Conservation (phyloP, 257 asterid species). For the Gentiana macrophylla region DNA sequence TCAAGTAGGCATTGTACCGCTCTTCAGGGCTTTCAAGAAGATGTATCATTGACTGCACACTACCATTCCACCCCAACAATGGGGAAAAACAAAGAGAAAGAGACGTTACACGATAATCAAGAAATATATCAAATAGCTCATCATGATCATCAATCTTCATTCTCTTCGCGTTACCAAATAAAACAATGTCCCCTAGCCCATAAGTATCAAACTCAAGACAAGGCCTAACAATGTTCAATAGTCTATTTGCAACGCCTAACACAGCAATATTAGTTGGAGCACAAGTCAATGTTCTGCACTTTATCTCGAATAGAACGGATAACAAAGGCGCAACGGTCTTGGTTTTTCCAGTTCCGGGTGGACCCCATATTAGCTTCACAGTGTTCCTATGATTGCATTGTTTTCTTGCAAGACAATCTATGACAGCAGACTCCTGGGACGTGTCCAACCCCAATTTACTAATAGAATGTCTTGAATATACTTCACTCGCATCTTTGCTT, state of each 20-base stretch:
- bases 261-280: conserved; percentile 55
- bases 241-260: conserved; percentile 10
- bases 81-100: conserved; percentile 42
- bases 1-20: conserved; percentile 26
- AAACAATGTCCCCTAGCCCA: conserved; percentile 11
- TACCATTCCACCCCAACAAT: conserved; percentile 39
- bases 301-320: conserved; percentile 2
- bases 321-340: conserved; percentile 19
- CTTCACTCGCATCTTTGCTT: not conserved
- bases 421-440: conserved; percentile 23
- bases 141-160: conserved; percentile 51
- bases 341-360: conserved; percentile 15
- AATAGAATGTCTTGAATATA: conserved; percentile 8
- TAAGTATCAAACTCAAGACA: conserved; percentile 4
- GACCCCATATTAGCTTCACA: conserved; percentile 15
- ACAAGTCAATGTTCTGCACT: conserved; percentile 41
- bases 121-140: conserved; percentile 48
- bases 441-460: conserved; percentile 25
- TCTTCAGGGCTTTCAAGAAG: conserved; percentile 42
- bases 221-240: conserved; percentile 1
- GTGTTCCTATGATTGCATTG: not conserved
- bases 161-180: conserved; percentile 8
- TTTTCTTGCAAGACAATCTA: not conserved
- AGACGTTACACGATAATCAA: conserved; percentile 33
- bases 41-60: conserved; percentile 24